Evolutionary conservation across 305 asterid genomes (phyloP).

Genomic region (Ruellia speciosa): DNA sequence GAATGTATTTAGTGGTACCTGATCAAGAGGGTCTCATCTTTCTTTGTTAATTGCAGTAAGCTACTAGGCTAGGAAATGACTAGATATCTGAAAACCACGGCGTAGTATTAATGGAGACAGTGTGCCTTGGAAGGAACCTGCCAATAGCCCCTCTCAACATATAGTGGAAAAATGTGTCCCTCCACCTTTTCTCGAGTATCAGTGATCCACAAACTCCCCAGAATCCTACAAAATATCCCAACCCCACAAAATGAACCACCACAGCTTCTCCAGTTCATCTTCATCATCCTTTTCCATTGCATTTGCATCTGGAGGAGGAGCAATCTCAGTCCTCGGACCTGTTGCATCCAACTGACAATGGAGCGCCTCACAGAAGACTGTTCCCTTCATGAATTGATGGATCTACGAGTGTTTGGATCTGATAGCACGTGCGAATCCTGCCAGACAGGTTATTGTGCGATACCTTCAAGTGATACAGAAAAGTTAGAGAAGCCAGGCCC

Average conservation of each 20-base stretch:
- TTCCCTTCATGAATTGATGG: conserved; percentile 27
- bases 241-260: conserved; percentile 7
- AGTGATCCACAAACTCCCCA: conserved; percentile 24
- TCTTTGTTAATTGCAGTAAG: no score
- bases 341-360: conserved; percentile 15
- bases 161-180: conserved; percentile 17
- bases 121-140: background rate
- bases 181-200: conserved; percentile 23
- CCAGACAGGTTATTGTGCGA: conserved; percentile 30
- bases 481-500: conserved; percentile 21
- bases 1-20: no score
- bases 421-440: conserved; percentile 24
- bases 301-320: conserved; percentile 10
- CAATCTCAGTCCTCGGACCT: background rate
- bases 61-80: no score
- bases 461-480: conserved; percentile 25
- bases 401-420: conserved; percentile 24
- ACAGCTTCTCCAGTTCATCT: conserved; percentile 13
- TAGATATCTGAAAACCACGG: no score
- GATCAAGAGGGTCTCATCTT: no score
- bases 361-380: conserved; percentile 25
- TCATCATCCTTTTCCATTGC: conserved; percentile 10
- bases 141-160: background rate
- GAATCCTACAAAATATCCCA: conserved; percentile 23
- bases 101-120: background rate